A percentile compares a stretch with the other conserved stretches of the same genome.
Evolutionary conservation across 176 grass and related monocot species (phyloP).

Genomic region (Alopecurus myosuroides): DNA sequence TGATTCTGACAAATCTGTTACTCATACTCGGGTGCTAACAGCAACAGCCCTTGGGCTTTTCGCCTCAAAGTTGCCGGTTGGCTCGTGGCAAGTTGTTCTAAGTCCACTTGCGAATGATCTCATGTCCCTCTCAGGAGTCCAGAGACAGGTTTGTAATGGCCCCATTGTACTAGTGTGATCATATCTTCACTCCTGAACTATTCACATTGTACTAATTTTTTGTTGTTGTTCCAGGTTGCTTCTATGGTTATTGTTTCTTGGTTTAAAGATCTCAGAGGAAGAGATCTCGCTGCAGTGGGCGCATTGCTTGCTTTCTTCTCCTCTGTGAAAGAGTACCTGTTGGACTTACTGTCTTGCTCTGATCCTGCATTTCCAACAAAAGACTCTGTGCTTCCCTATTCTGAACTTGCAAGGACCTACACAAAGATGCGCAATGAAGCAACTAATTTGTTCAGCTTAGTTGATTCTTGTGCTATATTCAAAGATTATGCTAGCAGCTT

Average conservation of each 20-base stretch:
- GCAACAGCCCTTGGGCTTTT: slow-evolving; percentile 88
- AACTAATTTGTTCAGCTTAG: no score
- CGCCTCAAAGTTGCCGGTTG: slow-evolving; percentile 75
- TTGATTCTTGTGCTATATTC: no score
- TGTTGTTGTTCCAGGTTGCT: slow-evolving; percentile 45
- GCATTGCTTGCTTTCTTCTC: slow-evolving; percentile 56
- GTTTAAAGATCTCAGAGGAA: slow-evolving; percentile 82
- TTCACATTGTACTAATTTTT: neutral
- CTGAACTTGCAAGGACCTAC: slow-evolving; percentile 12
- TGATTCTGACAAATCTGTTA: slow-evolving; percentile 96
- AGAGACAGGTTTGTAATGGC: slow-evolving; percentile 71
- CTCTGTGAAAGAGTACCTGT: slow-evolving; percentile 69
- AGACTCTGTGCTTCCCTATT: slow-evolving; percentile 68
- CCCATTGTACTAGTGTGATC: no score
- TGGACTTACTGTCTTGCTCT: slow-evolving; percentile 81
- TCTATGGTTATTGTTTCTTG: slow-evolving; percentile 94
- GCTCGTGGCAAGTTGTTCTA: slow-evolving; percentile 73
- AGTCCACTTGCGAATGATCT: slow-evolving; percentile 60
- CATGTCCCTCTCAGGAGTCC: slow-evolving; percentile 80
- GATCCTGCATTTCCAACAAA: slow-evolving; percentile 95
- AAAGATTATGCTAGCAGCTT: no score
- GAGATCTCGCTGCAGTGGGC: slow-evolving; percentile 36
- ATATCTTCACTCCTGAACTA: slow-evolving; percentile 3
- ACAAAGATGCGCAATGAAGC: no score
- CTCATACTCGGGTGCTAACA: slow-evolving; percentile 78